Base-by-base conservation (phyloP, 2,329 filamentous ascomycete genomes). In the Monosporascus ibericus region DNA sequence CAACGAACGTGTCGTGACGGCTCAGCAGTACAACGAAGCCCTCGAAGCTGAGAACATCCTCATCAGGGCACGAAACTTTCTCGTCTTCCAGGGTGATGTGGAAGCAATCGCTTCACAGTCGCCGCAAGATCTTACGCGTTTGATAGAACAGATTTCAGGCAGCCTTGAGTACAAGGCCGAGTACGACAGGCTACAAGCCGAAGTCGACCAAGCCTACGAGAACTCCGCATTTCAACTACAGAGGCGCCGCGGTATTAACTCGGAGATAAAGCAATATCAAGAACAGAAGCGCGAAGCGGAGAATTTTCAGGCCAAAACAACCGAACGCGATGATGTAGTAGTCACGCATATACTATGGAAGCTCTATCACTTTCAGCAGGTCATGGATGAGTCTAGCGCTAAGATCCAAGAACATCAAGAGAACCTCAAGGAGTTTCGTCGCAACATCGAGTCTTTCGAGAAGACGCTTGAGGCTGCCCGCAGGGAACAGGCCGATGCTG, bases 11-110 rank as follows among this genome's bases (percentile, higher is more conserved):
- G 77, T 87, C 38, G 94, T 99, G 47, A 90, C 85, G 3, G 91
- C 92, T 2, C 88, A 90, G 64, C 86, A 94, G 67, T 99, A 99
- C 76, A 97, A 97, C 68, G 87, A 92, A 53, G 86, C 90, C 3
- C 79, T 99, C 15, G 94, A 99, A 70, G 78, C 84, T 20, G 92
- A 99, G 69, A 96, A 96, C 64, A 99, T 99, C 60, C 75, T 99
- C 55, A 97, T 99, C 76, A 97, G 96, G 71, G 94, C 94, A 36
- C 84, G 94, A 59, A 99, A 99, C 68, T 99, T 99, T 68, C 81
- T 99, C 5, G 94, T 99, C 37, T 99, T 99, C 69, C 94, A 99
- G 70, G 95, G 94, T 59, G 94, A 99, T 67, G 92, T 99, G 18
- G 94, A 99, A 70, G 89, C 91, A 24, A 96, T 99, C 65, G 95